Conservation (phyloP, 306 rosid genomes). For the Acacia acuminata region DNA sequence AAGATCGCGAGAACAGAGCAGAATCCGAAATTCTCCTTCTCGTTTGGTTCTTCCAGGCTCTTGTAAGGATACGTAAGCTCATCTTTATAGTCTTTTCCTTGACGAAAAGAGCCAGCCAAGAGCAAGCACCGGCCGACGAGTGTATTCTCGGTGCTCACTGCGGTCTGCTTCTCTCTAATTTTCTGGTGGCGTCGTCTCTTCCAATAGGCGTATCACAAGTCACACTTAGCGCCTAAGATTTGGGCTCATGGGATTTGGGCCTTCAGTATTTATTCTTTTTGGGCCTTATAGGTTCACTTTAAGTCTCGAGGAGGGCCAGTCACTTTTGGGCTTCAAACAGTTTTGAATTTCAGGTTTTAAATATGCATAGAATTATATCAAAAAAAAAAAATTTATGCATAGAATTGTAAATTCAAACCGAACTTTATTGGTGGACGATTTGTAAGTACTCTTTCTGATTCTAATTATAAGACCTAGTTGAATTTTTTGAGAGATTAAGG, state of each 20-base stretch:
- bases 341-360: too few species aligned
- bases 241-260: background rate
- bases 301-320: too few species aligned
- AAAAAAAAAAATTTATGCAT: too few species aligned
- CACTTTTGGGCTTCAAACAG: too few species aligned
- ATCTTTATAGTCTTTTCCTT: conserved; percentile 28
- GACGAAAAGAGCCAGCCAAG: background rate
- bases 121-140: background rate
- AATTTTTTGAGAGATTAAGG: too few species aligned
- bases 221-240: background rate
- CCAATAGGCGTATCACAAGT: background rate
- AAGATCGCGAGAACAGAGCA: conserved; percentile 38
- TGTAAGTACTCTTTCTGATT: too few species aligned
- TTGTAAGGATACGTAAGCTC: conserved; percentile 55
- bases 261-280: background rate
- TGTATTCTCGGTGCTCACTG: background rate
- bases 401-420: too few species aligned
- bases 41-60: conserved; percentile 36
- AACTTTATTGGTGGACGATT: too few species aligned
- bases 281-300: background rate
- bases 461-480: too few species aligned
- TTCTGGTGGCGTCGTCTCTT: background rate
- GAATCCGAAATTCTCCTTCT: conserved; percentile 29
- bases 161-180: background rate
- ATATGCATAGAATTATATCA: too few species aligned